Conservation (phyloP, 257 asterid species). For the Lithospermum erythrorhizon region DNA sequence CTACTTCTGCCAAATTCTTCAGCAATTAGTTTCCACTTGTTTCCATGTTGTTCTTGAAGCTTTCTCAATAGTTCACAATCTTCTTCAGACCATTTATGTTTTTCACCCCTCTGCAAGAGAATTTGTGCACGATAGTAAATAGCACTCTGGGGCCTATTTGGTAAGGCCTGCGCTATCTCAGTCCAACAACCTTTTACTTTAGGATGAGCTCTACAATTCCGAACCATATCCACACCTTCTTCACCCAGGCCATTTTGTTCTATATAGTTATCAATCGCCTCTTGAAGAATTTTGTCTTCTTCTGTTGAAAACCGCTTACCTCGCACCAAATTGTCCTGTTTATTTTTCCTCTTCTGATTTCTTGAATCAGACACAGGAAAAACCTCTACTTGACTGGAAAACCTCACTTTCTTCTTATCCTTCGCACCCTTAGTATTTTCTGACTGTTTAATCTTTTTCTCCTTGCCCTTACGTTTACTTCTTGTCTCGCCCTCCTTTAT, state of each 20-base stretch:
- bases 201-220: constrained; percentile 13
- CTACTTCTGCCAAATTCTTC: constrained; percentile 21
- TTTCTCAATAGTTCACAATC: constrained; percentile 10
- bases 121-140: constrained; percentile 21
- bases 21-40: constrained; percentile 18
- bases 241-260: constrained; percentile 20
- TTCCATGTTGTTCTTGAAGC: constrained; percentile 8
- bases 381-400: constrained; percentile 9
- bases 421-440: constrained; percentile 5
- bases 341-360: not conserved
- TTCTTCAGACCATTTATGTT: constrained; percentile 21
- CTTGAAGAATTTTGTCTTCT: constrained; percentile 20
- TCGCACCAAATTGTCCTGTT: constrained; percentile 1
- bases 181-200: constrained; percentile 20
- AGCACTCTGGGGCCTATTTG: constrained; percentile 8
- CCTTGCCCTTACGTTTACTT: not conserved
- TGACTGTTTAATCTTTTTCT: not conserved
- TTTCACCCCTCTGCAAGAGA: constrained; percentile 15
- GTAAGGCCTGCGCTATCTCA: constrained; percentile 14
- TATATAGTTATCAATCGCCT: constrained; percentile 17
- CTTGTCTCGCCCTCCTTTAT: not conserved
- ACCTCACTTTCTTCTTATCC: constrained; percentile 11
- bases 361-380: constrained; percentile 5
- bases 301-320: constrained; percentile 18
- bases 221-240: constrained; percentile 19